Percentiles rank a stretch among this genome's conserved stretches.
These are phyloP conservation scores for Austroboletus rostrupii DNA, from an alignment of 1,284 basidiomycete species.

Conservation along the genomic window DNA sequence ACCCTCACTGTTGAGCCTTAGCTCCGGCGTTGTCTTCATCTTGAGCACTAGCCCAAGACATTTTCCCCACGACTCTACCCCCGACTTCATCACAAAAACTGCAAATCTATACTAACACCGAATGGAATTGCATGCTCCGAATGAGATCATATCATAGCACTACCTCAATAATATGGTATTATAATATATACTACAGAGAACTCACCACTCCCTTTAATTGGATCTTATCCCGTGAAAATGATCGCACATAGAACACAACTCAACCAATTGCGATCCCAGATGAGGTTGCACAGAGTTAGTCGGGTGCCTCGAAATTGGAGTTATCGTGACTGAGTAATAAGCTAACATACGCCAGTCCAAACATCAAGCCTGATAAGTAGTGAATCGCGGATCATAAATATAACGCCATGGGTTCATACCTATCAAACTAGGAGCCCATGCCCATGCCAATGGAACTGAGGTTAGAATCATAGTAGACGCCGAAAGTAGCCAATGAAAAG, in stretches of 20 bases:
- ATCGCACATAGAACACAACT: not conserved
- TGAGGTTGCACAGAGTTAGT: not conserved
- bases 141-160: too few species aligned
- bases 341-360: not conserved
- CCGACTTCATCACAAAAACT: too few species aligned
- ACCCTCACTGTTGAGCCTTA: too few species aligned
- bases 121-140: too few species aligned
- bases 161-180: too few species aligned
- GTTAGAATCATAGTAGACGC: not conserved
- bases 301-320: not conserved
- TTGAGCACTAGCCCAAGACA: too few species aligned
- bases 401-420: not conserved
- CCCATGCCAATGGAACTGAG: not conserved
- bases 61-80: too few species aligned
- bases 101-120: too few species aligned
- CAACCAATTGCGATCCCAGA: not conserved
- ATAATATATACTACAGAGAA: too few species aligned
- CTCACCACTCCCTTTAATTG: not conserved
- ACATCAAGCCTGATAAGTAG: not conserved
- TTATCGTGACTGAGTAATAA: not conserved
- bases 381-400: not conserved
- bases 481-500: too few species aligned
- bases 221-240: not conserved
- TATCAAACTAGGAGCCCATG: not conserved
- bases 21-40: too few species aligned